Evolutionary conservation across 805 yeast species (phyloP).

Genomic region (Nakazawaea sp.): DNA sequence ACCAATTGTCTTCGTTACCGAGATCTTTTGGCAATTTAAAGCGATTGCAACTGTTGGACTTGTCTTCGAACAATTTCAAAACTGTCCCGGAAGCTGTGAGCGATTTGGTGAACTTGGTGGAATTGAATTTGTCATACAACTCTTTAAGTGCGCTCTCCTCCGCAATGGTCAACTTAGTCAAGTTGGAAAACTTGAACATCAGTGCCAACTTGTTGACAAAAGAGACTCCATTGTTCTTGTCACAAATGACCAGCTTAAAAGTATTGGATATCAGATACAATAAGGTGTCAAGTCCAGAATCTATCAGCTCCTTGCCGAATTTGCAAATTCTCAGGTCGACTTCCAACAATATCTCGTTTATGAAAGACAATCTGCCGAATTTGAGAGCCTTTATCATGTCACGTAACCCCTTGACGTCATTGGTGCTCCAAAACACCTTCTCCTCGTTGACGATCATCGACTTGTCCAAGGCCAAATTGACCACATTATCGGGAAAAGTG

Average conservation of each 20-base stretch:
- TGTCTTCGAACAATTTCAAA: conserved; percentile 72
- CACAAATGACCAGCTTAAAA: conserved; percentile 47
- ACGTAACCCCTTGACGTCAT: conserved; percentile 76
- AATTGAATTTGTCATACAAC: conserved; percentile 80
- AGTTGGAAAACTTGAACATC: conserved; percentile 62
- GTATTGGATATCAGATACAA: conserved; percentile 78
- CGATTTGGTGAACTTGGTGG: conserved; percentile 48
- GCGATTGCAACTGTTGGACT: conserved; percentile 53
- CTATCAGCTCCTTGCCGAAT: conserved; percentile 48
- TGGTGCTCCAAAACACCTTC: conserved; percentile 47
- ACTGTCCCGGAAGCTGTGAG: conserved; percentile 60
- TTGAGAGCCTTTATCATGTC: conserved; percentile 68
- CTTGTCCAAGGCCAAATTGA: conserved; percentile 74
- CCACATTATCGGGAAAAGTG: conserved; percentile 62
- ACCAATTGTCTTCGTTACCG: conserved; percentile 61
- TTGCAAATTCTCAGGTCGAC: conserved; percentile 70
- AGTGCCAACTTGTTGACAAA: conserved; percentile 63
- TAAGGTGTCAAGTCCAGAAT: conserved; percentile 43
- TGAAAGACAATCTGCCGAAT: conserved; percentile 54
- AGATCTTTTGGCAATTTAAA: conserved; percentile 48
- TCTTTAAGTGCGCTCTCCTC: conserved; percentile 55
- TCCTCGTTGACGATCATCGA: conserved; percentile 64
- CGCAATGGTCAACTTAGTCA: conserved; percentile 48
- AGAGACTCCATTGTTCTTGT: conserved; percentile 45
- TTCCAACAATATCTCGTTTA: conserved; percentile 68